phyloP scores from a whole-genome alignment of 2,329 filamentous ascomycete species.

The Magnaporthiopsis rhizophila region DNA sequence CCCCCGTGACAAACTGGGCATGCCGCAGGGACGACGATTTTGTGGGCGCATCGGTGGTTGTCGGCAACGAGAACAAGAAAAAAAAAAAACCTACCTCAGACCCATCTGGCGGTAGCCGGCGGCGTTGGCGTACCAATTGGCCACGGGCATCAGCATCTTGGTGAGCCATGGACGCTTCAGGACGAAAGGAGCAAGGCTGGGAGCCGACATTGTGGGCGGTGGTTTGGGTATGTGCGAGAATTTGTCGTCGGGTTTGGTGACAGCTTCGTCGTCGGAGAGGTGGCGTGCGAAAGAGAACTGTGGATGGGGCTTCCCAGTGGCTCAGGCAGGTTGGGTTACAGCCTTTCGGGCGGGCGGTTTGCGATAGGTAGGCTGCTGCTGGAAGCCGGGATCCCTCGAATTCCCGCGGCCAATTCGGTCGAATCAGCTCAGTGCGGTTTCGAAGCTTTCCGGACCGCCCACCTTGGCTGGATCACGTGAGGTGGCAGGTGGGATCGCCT shows the following conservation, averaged over 20 bases:
- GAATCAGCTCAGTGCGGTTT: conserved; percentile 9
- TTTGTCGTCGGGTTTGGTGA: not conserved
- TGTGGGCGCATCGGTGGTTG: not conserved
- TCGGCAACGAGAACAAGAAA: not conserved
- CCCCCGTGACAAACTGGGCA: not conserved
- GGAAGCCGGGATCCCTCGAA: conserved; percentile 6
- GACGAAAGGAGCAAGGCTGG: conserved; percentile 68
- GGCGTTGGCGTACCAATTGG: conserved; percentile 83
- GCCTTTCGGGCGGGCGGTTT: conserved; percentile 1
- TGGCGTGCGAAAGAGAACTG: not conserved
- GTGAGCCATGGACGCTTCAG: conserved; percentile 79
- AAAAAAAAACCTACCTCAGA: conserved; percentile 3
- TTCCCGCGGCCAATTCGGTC: conserved; percentile 8
- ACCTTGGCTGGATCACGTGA: conserved; percentile 2
- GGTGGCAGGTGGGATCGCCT: not conserved
- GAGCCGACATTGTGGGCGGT: conserved; percentile 50
- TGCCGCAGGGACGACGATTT: not conserved
- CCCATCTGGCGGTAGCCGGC: conserved; percentile 38
- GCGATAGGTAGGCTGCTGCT: not conserved
- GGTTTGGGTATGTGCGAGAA: not conserved
- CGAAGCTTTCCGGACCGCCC: conserved; percentile 4
- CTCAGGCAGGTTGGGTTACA: not conserved
- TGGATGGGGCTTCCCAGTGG: not conserved
- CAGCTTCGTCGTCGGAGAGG: conserved; percentile 5
- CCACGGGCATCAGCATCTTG: conserved; percentile 69